Evolutionary conservation across 225 moss, liverwort and hornwort species (phyloP), one percentile per base, ranked within the genome.

Genomic region (Pseudisothecium myosuroides): DNA sequence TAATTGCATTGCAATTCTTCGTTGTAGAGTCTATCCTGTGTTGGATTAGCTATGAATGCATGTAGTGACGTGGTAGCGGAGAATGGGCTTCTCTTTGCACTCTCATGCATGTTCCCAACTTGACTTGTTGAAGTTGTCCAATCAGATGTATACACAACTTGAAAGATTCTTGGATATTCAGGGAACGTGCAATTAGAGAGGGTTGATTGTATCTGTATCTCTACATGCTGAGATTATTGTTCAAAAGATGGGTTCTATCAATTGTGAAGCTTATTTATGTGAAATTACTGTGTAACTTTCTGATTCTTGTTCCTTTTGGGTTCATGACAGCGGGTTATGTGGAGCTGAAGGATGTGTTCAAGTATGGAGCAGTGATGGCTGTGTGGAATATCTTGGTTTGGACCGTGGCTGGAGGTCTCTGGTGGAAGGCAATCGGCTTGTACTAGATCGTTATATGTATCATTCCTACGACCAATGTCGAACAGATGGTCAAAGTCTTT

Each of bases 391-490:
- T 97, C 81, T 94, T 90, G 84, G 90, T 97, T 74, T 99, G 99
- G 99, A 71, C 91, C 58, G 95, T 99, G 85, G 96, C 95, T 71
- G 99, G 97, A 88, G 95, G 95, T 41, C 77, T 96, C 36, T 99
- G 97, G 97, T 99, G 99, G 99, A 99, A 99, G 92, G 92, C 96
- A 56, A 94, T 99, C 83, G 97, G 99, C 85, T 93, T 99, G 83
- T 99, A 96, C 82, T 99, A 94, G 91, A 83, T 65, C 26, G 37
- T 72, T 73, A 18, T 31, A 50, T 52, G 13, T 69, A 77, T 66
- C 81, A 81, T 88, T 80, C 83, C 73, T 87, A 72, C 65, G 77
- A 90, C 78, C 61, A 75, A 68, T 55, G 49, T 55, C 82, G 78
- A 79, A 75, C 84, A 74, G 56, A 52, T 77, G 85, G 88, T 66